phyloP scores from a whole-genome alignment of 1,284 basidiomycete species.

The Apiotrichum porosum region DNA sequence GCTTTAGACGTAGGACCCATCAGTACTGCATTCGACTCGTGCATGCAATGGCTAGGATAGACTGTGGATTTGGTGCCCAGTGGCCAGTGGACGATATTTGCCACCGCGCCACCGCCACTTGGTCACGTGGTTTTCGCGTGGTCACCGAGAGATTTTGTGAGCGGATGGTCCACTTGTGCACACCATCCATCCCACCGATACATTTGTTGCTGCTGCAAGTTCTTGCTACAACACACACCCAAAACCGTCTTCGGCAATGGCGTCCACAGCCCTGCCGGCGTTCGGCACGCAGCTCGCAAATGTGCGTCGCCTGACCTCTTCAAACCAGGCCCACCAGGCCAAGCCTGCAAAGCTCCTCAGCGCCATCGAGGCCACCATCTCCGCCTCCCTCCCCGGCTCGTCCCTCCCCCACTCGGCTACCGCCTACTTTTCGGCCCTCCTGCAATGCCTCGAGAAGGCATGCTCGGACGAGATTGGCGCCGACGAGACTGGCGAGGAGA shows the following conservation, averaged over 20 bases:
- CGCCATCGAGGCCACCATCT: conserved; percentile 83
- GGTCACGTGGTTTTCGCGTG: not conserved
- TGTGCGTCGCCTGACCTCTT: conserved; percentile 80
- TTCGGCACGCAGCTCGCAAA: conserved; percentile 61
- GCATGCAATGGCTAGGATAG: too few relatives aligned
- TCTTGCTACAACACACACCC: conserved; percentile 1
- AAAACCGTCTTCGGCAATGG: conserved; percentile 3
- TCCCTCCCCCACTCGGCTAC: conserved; percentile 71
- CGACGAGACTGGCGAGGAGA: conserved; percentile 35
- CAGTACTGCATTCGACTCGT: too few relatives aligned
- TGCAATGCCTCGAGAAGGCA: conserved; percentile 51
- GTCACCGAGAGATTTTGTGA: conserved; percentile 5
- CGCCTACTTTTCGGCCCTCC: conserved; percentile 81
- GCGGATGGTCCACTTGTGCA: too few relatives aligned
- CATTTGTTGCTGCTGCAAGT: too few relatives aligned
- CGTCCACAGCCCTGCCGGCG: conserved; percentile 17
- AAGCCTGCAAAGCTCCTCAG: conserved; percentile 81
- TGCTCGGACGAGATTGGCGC: conserved; percentile 34
- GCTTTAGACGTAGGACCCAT: too few relatives aligned
- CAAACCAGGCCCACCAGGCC: conserved; percentile 79
- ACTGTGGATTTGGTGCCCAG: not conserved
- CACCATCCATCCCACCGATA: not conserved
- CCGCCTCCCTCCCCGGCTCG: conserved; percentile 31
- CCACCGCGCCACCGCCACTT: too few relatives aligned
- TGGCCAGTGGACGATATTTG: too few relatives aligned